These are phyloP conservation scores for Pachyrhizus erosus DNA, from an alignment of 306 rosid species.

Conservation along the genomic window DNA sequence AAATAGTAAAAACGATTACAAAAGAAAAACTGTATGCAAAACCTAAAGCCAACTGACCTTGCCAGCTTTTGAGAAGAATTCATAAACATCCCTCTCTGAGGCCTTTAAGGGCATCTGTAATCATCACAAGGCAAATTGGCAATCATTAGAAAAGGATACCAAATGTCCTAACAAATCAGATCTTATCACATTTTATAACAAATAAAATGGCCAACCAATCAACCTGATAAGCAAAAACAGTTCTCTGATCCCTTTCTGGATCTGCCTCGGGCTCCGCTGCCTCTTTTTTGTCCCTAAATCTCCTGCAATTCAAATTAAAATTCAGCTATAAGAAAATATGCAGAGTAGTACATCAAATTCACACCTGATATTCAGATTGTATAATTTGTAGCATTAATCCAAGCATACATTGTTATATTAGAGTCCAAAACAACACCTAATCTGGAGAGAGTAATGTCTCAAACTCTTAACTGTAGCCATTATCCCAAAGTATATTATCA, in stretches of 20 bases:
- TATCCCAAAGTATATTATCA: conserved; percentile 31
- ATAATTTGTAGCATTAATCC: conserved; percentile 2
- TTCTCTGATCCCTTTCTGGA: conserved; percentile 99
- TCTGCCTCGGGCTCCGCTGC: conserved; percentile 94
- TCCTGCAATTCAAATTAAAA: conserved; percentile 62
- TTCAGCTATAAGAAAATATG: conserved; percentile 6
- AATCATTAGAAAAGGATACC: conserved; percentile 42
- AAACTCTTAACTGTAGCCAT: conserved; percentile 35
- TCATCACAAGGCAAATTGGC: conserved; percentile 39
- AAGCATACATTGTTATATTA: not conserved
- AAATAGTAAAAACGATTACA: conserved; percentile 23
- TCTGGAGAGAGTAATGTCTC: conserved; percentile 25
- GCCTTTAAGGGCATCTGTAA: conserved; percentile 96
- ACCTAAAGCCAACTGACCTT: conserved; percentile 61
- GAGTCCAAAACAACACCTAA: conserved; percentile 24
- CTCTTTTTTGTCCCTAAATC: conserved; percentile 88
- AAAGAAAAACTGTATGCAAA: not conserved
- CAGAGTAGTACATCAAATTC: conserved; percentile 5
- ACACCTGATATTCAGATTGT: conserved; percentile 21
- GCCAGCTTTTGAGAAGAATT: conserved; percentile 97
- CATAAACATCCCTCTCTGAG: conserved; percentile 88
- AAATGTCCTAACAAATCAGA: not conserved
- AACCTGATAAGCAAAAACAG: conserved; percentile 99
- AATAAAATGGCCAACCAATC: not conserved
- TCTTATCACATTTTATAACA: not conserved